Evolutionary conservation across 2,329 filamentous ascomycete genomes (phyloP).

Genomic region (Aspergillus sojae): DNA sequence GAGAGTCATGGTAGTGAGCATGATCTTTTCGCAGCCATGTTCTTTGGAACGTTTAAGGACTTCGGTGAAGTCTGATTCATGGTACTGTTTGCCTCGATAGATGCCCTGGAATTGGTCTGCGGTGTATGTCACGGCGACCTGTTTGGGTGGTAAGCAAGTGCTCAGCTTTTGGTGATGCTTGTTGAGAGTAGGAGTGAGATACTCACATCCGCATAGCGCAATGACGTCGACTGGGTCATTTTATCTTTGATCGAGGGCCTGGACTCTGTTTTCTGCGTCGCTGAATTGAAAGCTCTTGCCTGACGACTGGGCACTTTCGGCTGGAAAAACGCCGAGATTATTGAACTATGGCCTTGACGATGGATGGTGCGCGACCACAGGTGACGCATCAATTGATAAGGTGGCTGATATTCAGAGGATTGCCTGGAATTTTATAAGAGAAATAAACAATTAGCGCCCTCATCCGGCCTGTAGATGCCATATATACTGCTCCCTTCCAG

Average conservation of each 20-base stretch:
- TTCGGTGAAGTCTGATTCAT: conserved; percentile 48
- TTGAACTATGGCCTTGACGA: neutral
- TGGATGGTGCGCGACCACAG: neutral
- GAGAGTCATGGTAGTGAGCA: conserved; percentile 44
- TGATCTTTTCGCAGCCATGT: conserved; percentile 25
- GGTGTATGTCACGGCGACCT: conserved; percentile 35
- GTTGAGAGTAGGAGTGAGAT: neutral
- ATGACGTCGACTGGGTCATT: neutral
- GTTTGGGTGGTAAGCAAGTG: neutral
- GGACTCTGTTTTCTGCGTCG: neutral
- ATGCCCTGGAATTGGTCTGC: conserved; percentile 51
- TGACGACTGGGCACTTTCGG: neutral
- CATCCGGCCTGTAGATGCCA: neutral
- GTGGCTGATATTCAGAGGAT: neutral
- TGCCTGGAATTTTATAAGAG: neutral
- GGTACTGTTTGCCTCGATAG: conserved; percentile 54
- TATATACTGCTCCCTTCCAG: neutral
- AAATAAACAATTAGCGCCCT: neutral
- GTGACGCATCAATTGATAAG: neutral
- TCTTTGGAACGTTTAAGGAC: conserved; percentile 24
- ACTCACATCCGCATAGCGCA: conserved; percentile 20
- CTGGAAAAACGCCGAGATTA: neutral
- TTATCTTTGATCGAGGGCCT: neutral
- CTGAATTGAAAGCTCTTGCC: neutral
- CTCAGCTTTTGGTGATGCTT: neutral